A percentile compares a stretch with the other conserved stretches of the same genome.
These are phyloP conservation scores for Bolboschoenus planiculmis DNA, from an alignment of 176 grass and related monocot genomes.

Conservation along the genomic window DNA sequence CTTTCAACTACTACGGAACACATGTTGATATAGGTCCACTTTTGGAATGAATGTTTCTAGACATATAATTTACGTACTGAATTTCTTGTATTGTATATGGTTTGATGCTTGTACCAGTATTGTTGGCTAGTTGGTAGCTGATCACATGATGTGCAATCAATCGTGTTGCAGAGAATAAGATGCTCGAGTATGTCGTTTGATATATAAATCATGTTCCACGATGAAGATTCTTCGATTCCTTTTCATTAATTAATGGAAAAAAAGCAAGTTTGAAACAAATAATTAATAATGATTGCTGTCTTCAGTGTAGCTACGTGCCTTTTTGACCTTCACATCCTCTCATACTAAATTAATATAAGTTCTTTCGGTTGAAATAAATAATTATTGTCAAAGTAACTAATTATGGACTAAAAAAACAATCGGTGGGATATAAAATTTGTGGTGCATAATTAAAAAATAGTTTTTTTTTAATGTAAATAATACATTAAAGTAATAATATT, in stretches of 20 bases:
- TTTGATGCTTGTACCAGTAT: not conserved
- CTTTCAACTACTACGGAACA: too few relatives aligned
- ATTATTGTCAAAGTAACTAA: not conserved
- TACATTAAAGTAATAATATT: too few relatives aligned
- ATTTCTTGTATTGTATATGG: not conserved
- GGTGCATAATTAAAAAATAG: too few relatives aligned
- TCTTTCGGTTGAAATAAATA: not conserved
- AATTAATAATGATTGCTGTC: not conserved
- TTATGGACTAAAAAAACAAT: not conserved
- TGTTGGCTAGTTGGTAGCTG: not conserved
- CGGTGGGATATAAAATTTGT: too few relatives aligned
- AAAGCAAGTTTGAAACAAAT: not conserved
- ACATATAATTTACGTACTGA: not conserved
- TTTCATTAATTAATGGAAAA: not conserved
- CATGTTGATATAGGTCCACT: too few relatives aligned
- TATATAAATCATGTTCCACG: conserved; percentile 8
- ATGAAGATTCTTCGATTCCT: conserved; percentile 9
- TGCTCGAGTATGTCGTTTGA: not conserved
- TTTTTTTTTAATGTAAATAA: too few relatives aligned
- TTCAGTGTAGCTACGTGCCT: not conserved
- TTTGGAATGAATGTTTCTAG: too few relatives aligned
- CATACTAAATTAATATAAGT: not conserved
- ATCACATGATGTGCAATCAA: conserved; percentile 10
- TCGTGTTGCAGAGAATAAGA: conserved; percentile 1
- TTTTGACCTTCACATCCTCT: not conserved